phyloP scores from a whole-genome alignment of 1,139 yeast genomes.

The Pichia terricola region DNA sequence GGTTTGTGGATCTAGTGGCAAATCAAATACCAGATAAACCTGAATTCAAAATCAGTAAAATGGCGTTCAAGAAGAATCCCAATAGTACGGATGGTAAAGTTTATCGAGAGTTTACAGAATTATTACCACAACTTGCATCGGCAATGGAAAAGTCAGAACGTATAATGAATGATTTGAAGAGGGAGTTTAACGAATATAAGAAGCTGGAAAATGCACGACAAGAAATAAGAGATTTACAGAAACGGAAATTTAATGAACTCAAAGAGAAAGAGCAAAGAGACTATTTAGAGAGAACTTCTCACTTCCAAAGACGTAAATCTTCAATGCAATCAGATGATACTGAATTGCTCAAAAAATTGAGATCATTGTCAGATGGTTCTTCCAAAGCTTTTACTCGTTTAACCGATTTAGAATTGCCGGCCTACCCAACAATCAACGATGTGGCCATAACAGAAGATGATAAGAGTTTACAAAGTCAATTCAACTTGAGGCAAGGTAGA shows the following conservation, averaged over 20 bases:
- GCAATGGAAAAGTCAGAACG: slow-evolving; percentile 32
- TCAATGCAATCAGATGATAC: slow-evolving; percentile 12
- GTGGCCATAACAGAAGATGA: slow-evolving; percentile 13
- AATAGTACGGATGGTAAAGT: slow-evolving; percentile 17
- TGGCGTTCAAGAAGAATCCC: slow-evolving; percentile 12
- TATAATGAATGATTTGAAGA: slow-evolving; percentile 27
- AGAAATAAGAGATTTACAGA: slow-evolving; percentile 18
- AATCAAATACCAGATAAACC: slow-evolving; percentile 37
- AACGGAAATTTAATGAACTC: slow-evolving; percentile 8
- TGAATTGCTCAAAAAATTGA: slow-evolving; percentile 14
- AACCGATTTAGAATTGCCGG: slow-evolving; percentile 1
- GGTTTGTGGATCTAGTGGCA: slow-evolving; percentile 41
- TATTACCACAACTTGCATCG: slow-evolving; percentile 21
- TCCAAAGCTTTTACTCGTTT: background rate
- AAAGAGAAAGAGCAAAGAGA: slow-evolving; percentile 7
- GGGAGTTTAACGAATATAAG: slow-evolving; percentile 23
- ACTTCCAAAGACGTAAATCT: slow-evolving; percentile 10
- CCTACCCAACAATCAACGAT: slow-evolving; percentile 11
- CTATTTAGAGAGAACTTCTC: slow-evolving; percentile 2
- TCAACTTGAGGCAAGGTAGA: too few relatives aligned
- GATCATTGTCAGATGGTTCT: slow-evolving; percentile 17
- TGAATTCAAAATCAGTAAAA: slow-evolving; percentile 25
- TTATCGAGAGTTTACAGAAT: slow-evolving; percentile 16
- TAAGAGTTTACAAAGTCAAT: background rate
- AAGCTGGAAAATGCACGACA: slow-evolving; percentile 17